These are phyloP conservation scores for Chytriomyces confervae DNA, from an alignment of 192 early-diverging fungal genomes.

Conservation along the genomic window DNA sequence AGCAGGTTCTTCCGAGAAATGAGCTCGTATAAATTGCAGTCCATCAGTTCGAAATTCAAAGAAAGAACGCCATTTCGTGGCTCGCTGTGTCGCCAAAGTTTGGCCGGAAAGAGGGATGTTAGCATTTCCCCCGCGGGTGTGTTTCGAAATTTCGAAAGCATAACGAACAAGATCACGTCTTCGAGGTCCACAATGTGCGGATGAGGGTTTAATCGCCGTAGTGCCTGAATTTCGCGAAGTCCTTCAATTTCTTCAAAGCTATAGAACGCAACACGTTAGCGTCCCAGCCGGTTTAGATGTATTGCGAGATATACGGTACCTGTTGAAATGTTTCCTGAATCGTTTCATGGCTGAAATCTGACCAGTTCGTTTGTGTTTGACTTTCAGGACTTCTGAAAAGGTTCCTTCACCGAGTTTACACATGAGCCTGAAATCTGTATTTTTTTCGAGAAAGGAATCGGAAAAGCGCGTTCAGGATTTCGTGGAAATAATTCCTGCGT, in stretches of 20 bases:
- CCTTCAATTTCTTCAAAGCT: conserved; percentile 63
- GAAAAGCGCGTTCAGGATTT: neutral
- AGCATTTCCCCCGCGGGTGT: neutral
- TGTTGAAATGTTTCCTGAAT: conserved; percentile 66
- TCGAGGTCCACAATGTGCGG: conserved; percentile 58
- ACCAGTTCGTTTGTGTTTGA: conserved; percentile 66
- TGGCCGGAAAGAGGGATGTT: neutral
- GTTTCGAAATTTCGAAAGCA: neutral
- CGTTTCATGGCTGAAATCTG: conserved; percentile 67
- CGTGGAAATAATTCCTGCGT: neutral
- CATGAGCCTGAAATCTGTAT: conserved; percentile 60
- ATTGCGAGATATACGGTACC: conserved; percentile 29
- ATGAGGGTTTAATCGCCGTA: conserved; percentile 61
- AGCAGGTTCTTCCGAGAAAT: conserved; percentile 55
- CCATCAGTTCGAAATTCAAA: conserved; percentile 69
- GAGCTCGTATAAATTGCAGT: conserved; percentile 69
- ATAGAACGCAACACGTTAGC: neutral
- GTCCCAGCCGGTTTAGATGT: conserved; percentile 2
- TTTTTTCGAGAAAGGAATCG: neutral
- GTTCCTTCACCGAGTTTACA: conserved; percentile 70
- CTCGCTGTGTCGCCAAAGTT: conserved; percentile 50
- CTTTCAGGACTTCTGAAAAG: conserved; percentile 69
- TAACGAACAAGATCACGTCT: conserved; percentile 63
- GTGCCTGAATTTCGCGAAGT: conserved; percentile 67
- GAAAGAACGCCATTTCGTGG: conserved; percentile 58